phyloP scores from a whole-genome alignment of 805 yeast species.

The Saccharomyces paradoxus region DNA sequence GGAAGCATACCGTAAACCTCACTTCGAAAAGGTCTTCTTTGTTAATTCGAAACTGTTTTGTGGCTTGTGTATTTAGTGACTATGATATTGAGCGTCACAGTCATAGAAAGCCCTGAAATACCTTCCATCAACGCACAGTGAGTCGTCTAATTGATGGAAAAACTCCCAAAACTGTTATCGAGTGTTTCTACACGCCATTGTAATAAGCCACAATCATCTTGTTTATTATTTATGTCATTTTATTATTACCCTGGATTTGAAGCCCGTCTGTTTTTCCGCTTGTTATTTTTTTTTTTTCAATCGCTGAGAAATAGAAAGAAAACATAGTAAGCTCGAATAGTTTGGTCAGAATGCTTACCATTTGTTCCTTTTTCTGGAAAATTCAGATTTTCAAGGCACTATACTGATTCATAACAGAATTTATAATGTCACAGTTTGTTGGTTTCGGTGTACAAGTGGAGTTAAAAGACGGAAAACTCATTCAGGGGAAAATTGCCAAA shows the following conservation, averaged over 20 bases:
- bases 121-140: neutral
- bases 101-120: neutral
- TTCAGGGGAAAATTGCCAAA: conserved; percentile 37
- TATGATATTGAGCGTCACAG: neutral
- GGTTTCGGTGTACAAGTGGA: conserved; percentile 41
- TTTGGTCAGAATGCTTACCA: neutral
- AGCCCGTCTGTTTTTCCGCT: neutral
- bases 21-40: neutral
- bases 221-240: neutral
- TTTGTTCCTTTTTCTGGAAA: neutral
- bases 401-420: neutral
- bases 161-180: no score
- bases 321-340: neutral
- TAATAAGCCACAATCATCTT: neutral
- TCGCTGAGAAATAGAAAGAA: neutral
- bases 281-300: neutral
- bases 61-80: neutral
- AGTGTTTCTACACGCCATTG: neutral
- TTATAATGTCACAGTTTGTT: conserved; percentile 33
- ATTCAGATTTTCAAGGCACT: neutral
- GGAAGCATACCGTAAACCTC: neutral
- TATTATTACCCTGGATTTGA: neutral
- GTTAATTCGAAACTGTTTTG: neutral
- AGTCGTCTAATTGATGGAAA: neutral
- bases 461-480: conserved; percentile 35